phyloP scores from a whole-genome alignment of 2,329 filamentous ascomycete species.

The Penicillium frequentans region DNA sequence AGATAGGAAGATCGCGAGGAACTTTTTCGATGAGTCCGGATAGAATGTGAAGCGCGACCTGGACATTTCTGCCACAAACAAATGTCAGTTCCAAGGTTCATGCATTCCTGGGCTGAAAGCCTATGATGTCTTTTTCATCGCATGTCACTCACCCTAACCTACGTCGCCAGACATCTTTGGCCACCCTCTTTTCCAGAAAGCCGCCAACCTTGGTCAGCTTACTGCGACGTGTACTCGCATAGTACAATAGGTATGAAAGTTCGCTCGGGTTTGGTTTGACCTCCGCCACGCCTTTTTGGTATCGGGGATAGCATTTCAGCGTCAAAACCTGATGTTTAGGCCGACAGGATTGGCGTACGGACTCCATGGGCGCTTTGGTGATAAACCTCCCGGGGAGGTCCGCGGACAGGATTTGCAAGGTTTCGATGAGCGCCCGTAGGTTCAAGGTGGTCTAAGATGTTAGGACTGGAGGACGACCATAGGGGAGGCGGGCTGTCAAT shows the following conservation, averaged over 20 bases:
- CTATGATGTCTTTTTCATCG: not conserved
- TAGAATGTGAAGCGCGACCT: slow-evolving; percentile 91
- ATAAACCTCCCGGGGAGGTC: slow-evolving; percentile 10
- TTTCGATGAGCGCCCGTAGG: not conserved
- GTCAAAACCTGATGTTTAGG: slow-evolving; percentile 97
- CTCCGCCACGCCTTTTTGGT: slow-evolving; percentile 85
- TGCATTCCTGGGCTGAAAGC: not conserved
- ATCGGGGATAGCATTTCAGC: slow-evolving; percentile 93
- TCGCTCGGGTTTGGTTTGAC: slow-evolving; percentile 96
- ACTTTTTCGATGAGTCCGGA: slow-evolving; percentile 90
- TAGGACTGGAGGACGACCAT: slow-evolving; percentile 14
- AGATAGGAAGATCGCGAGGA: slow-evolving; percentile 84
- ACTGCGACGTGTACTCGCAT: slow-evolving; percentile 87
- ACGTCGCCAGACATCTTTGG: slow-evolving; percentile 84
- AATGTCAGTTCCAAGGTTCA: slow-evolving; percentile 8
- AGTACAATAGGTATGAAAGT: slow-evolving; percentile 94
- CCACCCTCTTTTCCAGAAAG: slow-evolving; percentile 92
- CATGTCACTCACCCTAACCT: slow-evolving; percentile 71
- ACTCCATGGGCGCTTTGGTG: slow-evolving; percentile 51
- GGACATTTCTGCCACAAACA: slow-evolving; percentile 67
- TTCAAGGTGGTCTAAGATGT: not conserved
- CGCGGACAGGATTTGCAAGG: not conserved
- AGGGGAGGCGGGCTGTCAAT: slow-evolving; percentile 7
- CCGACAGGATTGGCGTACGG: slow-evolving; percentile 64
- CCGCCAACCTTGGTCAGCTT: slow-evolving; percentile 95